Conservation (phyloP, 2,329 filamentous ascomycete genomes). For the Phaeoacremonium minimum region DNA sequence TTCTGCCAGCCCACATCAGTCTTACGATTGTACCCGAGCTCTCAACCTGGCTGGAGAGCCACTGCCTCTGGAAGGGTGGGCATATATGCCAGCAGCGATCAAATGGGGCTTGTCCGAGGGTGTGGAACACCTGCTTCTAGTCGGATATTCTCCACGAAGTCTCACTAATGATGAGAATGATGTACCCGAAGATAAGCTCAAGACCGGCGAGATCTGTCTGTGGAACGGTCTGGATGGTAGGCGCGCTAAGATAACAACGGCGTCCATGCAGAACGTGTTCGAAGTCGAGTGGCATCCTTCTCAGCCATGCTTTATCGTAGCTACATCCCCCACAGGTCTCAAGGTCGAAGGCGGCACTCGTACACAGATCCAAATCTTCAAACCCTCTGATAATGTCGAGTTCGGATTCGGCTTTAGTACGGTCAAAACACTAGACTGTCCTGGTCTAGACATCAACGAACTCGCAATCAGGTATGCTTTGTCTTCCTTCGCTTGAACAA, state of each 20-base stretch:
- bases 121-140: slow-evolving; percentile 48
- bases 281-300: slow-evolving; percentile 61
- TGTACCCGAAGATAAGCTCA: slow-evolving; percentile 53
- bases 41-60: slow-evolving; percentile 21
- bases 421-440: slow-evolving; percentile 53
- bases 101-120: slow-evolving; percentile 49
- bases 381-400: slow-evolving; percentile 19
- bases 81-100: slow-evolving; percentile 59
- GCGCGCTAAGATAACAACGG: slow-evolving; percentile 43
- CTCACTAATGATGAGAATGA: slow-evolving; percentile 46
- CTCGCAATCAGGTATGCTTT: slow-evolving; percentile 45
- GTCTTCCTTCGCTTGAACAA: neutral
- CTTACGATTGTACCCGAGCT: slow-evolving; percentile 35
- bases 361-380: slow-evolving; percentile 57
- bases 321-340: slow-evolving; percentile 49
- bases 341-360: slow-evolving; percentile 36
- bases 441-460: slow-evolving; percentile 59
- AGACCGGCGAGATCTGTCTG: slow-evolving; percentile 55
- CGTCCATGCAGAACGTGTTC: slow-evolving; percentile 56
- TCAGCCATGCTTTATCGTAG: slow-evolving; percentile 48
- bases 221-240: slow-evolving; percentile 46
- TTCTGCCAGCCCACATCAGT: slow-evolving; percentile 26
- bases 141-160: slow-evolving; percentile 60
- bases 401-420: slow-evolving; percentile 33
- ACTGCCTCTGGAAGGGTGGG: slow-evolving; percentile 44